phyloP scores from a whole-genome alignment of 2,329 filamentous ascomycete species.

The Aspergillus fijiensis region DNA sequence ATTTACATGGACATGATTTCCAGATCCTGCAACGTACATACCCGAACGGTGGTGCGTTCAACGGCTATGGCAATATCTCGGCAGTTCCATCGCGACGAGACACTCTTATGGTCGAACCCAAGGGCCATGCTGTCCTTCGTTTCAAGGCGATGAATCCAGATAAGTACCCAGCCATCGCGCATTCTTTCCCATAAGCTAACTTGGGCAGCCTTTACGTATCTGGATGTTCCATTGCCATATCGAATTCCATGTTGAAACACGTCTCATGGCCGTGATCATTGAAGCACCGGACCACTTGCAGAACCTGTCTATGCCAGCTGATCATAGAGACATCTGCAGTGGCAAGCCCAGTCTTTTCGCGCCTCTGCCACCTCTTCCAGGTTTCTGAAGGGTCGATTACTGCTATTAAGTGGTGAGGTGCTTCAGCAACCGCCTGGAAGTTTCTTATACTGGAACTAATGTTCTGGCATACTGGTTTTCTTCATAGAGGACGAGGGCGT shows the following conservation, averaged over 20 bases:
- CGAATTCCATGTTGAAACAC: constrained; percentile 37
- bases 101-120: constrained; percentile 35
- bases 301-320: constrained; percentile 1
- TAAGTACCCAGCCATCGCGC: constrained; percentile 7
- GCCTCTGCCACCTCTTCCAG: not conserved
- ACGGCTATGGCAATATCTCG: constrained; percentile 27
- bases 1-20: constrained; percentile 56
- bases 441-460: too few relatives aligned
- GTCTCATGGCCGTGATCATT: constrained; percentile 34
- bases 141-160: constrained; percentile 39
- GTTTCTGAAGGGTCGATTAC: not conserved
- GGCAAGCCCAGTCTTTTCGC: not conserved
- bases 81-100: constrained; percentile 32
- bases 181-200: not conserved
- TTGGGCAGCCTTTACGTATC: constrained; percentile 16
- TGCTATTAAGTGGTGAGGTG: not conserved
- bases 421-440: not conserved
- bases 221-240: constrained; percentile 41
- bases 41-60: constrained; percentile 29
- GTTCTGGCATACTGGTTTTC: not conserved
- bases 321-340: constrained; percentile 7
- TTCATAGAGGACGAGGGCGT: not conserved
- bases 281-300: constrained; percentile 29
- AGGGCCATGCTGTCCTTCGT: constrained; percentile 33
- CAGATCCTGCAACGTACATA: constrained; percentile 40